These are phyloP conservation scores for Exophiala oligosperma DNA, from an alignment of 2,329 filamentous ascomycete genomes.

Conservation along the genomic window DNA sequence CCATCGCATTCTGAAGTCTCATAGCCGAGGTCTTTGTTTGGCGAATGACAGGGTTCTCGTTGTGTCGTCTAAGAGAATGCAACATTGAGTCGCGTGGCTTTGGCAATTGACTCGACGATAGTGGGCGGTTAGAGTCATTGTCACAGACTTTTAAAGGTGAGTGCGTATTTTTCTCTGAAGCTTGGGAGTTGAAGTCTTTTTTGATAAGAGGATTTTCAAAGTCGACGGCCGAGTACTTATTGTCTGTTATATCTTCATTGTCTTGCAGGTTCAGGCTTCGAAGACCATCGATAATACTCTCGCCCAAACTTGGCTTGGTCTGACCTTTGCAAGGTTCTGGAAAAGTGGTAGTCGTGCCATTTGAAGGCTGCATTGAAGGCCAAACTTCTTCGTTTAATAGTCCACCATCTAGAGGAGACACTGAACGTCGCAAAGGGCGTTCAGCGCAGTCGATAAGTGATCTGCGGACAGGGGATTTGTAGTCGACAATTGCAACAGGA, in stretches of 20 bases:
- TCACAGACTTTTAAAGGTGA: background rate
- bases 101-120: slow-evolving; percentile 22
- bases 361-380: slow-evolving; percentile 29
- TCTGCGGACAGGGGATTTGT: slow-evolving; percentile 26
- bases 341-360: background rate
- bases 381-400: slow-evolving; percentile 30
- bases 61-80: slow-evolving; percentile 17
- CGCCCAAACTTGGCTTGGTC: slow-evolving; percentile 23
- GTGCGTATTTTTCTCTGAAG: background rate
- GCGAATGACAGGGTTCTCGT: slow-evolving; percentile 10
- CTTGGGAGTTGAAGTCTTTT: background rate
- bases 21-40: slow-evolving; percentile 23
- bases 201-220: background rate
- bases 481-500: slow-evolving; percentile 28
- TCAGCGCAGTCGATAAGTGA: slow-evolving; percentile 34
- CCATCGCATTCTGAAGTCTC: slow-evolving; percentile 12
- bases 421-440: slow-evolving; percentile 30
- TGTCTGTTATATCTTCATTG: background rate
- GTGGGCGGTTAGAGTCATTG: slow-evolving; percentile 5
- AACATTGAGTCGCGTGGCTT: slow-evolving; percentile 24
- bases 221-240: background rate
- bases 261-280: slow-evolving; percentile 22
- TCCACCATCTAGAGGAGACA: slow-evolving; percentile 18
- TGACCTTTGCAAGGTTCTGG: background rate
- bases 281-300: slow-evolving; percentile 26